These are phyloP conservation scores for Ormosia semicastrata DNA, from an alignment of 306 rosid species.

Conservation along the genomic window DNA sequence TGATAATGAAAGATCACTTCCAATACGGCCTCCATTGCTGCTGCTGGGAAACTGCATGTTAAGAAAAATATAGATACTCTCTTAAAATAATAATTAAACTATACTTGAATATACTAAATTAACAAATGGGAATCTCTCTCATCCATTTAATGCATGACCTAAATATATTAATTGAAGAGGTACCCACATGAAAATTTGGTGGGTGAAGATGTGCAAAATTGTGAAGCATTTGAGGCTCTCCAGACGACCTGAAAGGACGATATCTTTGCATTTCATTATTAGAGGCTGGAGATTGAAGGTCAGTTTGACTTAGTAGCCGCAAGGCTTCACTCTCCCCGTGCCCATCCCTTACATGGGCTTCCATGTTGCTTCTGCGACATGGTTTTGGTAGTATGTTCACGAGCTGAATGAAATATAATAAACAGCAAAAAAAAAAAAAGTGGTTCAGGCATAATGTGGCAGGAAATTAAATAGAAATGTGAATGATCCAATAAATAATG, in stretches of 20 bases:
- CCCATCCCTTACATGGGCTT: constrained; percentile 26
- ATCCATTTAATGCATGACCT: background rate
- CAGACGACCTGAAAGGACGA: constrained; percentile 51
- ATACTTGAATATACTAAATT: background rate
- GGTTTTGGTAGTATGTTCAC: constrained; percentile 42
- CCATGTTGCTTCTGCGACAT: constrained; percentile 37
- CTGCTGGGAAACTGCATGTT: constrained; percentile 62
- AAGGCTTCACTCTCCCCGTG: constrained; percentile 48
- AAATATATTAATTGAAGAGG: background rate
- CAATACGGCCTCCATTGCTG: constrained; percentile 66
- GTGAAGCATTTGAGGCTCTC: constrained; percentile 48
- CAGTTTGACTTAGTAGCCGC: constrained; percentile 47
- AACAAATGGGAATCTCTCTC: background rate
- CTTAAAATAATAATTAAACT: background rate
- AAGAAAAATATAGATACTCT: background rate
- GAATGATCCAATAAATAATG: background rate
- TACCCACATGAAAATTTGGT: constrained; percentile 58
- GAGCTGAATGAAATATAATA: constrained; percentile 17
- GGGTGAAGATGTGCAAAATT: constrained; percentile 43
- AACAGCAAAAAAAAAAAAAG: background rate
- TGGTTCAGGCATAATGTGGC: background rate
- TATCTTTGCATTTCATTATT: constrained; percentile 55
- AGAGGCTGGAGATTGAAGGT: constrained; percentile 50
- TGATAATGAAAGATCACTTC: constrained; percentile 60
- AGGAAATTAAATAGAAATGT: background rate